Base-by-base conservation (phyloP, 2,329 filamentous ascomycete genomes). In the Cryoendolithus antarcticus region DNA sequence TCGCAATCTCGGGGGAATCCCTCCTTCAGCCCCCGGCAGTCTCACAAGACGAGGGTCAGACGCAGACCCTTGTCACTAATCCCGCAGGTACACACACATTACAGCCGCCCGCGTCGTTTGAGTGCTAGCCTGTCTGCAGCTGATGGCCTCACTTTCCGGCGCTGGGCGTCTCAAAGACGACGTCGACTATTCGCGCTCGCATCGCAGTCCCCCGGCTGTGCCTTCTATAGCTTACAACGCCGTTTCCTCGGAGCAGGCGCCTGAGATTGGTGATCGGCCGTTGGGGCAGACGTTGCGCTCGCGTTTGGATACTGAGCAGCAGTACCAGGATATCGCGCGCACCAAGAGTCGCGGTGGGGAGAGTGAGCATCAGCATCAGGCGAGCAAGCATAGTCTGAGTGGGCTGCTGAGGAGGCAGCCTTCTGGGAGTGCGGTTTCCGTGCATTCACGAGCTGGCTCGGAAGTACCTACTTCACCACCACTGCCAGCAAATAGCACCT, bases 121-220 rank as follows among this genome's bases (percentile, higher is more conserved):
- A 19, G 15, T 19, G 15, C 30, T 34, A 37, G n/a, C 29, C 30
- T 9, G 15, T 21, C 11, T 43, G 43, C n/a, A 42, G 35, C 9
- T 32, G 15, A 50, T 50, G 48, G 48, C 48, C 30, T 44, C 48
- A 40, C 46, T 47, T 32, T 46, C 35, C 30, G 44, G 41, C 34
- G 47, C 44, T 27, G 42, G 42, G 29, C 37, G 40, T 31, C 41
- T 46, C 40, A 41, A 41, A 30, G 50, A 50, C 30, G 42, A 39
- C 24, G 40, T 44, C 28, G 48, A 52, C 44, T 52, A 51, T 38
- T 47, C 43, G 15, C 30, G 39, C 24, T 40, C 47, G 13, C 51
- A 52, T 42, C 47, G 50, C 13, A 9, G 37, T 24, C 42, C 46
- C 7, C 47, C 49, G 30, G 32, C 41, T 37, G 12, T 36, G 40